Evolutionary conservation across 1,284 basidiomycete genomes (phyloP).

Genomic region (Cerrena zonata): DNA sequence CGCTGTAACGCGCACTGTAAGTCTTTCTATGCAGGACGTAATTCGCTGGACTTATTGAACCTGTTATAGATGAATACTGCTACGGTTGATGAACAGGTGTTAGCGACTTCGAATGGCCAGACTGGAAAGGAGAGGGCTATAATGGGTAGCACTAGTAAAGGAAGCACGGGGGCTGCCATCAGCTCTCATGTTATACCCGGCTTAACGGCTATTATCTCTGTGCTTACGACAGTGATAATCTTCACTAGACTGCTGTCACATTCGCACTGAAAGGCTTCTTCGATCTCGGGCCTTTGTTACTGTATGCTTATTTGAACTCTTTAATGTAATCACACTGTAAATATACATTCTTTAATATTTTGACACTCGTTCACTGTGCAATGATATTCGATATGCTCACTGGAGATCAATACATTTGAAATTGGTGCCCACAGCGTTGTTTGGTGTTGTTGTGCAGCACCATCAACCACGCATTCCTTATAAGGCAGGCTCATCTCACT

Average conservation of each 20-base stretch:
- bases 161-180: conserved; percentile 26
- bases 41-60: background rate
- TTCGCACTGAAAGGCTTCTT: too few species aligned
- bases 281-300: too few species aligned
- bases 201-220: conserved; percentile 11
- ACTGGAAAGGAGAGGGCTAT: conserved; percentile 27
- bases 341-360: too few species aligned
- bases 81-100: conserved; percentile 25
- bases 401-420: too few species aligned
- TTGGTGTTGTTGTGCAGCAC: background rate
- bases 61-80: conserved; percentile 32
- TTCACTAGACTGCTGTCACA: too few species aligned
- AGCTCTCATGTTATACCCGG: conserved; percentile 10
- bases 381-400: too few species aligned
- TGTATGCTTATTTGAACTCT: too few species aligned
- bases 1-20: conserved; percentile 35
- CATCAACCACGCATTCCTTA: background rate
- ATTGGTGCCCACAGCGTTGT: too few species aligned
- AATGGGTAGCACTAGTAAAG: conserved; percentile 45
- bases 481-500: background rate
- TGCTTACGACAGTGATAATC: conserved; percentile 1
- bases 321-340: too few species aligned
- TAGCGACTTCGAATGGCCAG: conserved; percentile 51
- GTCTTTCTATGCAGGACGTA: background rate
- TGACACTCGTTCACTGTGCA: too few species aligned